Percentiles rank a stretch among this genome's conserved stretches.
These are phyloP conservation scores for Arctostaphylos glauca DNA, from an alignment of 148 eudicot genomes.

Conservation along the genomic window DNA sequence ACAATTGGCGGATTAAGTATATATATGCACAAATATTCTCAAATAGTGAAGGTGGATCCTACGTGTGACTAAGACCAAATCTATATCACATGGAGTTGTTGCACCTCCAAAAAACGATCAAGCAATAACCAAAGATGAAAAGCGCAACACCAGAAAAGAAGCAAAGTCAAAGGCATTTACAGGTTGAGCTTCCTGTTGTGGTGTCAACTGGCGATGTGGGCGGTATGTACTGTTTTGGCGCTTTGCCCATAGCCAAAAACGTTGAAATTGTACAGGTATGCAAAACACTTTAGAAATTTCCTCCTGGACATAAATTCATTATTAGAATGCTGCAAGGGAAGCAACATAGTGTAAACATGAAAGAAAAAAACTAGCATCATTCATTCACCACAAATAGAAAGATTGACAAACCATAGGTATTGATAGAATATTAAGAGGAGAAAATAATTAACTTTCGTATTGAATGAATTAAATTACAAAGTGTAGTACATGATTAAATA, in stretches of 20 bases:
- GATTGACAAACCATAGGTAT: not conserved
- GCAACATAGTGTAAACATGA: not conserved
- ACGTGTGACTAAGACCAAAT: not conserved
- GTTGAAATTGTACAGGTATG: constrained; percentile 80
- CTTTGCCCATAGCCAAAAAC: constrained; percentile 94
- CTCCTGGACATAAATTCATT: constrained; percentile 40
- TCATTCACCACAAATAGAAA: not conserved
- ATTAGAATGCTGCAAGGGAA: not conserved
- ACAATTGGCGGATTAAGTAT: not conserved
- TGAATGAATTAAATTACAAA: too few species aligned
- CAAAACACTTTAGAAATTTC: constrained; percentile 86
- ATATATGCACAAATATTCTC: not conserved
- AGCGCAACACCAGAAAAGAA: not conserved
- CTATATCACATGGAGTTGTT: not conserved
- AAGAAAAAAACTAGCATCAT: not conserved
- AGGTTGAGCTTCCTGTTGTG: constrained; percentile 60
- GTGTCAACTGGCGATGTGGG: constrained; percentile 71
- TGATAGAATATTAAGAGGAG: too few species aligned
- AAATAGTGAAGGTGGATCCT: not conserved
- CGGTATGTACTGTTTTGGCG: constrained; percentile 87
- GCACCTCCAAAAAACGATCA: not conserved
- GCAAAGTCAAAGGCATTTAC: constrained; percentile 32
- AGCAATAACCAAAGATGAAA: not conserved
- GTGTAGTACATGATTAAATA: too few species aligned
- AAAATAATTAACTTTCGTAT: too few species aligned